These are phyloP conservation scores for Falciphora oryzae DNA, from an alignment of 2,329 filamentous ascomycete species.

Conservation along the genomic window DNA sequence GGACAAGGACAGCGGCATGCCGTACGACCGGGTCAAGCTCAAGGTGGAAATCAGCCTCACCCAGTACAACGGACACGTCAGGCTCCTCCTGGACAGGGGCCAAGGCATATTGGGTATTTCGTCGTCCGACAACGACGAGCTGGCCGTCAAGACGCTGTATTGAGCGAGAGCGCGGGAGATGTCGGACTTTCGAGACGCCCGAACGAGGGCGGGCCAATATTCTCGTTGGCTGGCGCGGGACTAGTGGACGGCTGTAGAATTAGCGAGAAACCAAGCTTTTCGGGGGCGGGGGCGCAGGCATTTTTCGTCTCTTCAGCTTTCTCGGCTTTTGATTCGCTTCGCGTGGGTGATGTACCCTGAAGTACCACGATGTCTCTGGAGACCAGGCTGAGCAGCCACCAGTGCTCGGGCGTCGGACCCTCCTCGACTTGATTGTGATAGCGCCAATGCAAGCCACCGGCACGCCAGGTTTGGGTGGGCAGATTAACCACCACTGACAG, in stretches of 20 bases:
- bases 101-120: neutral
- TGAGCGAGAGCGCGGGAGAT: neutral
- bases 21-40: conserved; percentile 12
- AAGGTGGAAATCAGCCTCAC: conserved; percentile 11
- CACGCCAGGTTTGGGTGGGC: too few species aligned
- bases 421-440: too few species aligned
- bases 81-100: neutral
- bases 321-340: neutral
- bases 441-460: too few species aligned
- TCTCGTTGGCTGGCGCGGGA: neutral
- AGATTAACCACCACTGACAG: too few species aligned
- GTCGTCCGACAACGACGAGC: neutral
- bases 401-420: too few species aligned
- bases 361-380: neutral
- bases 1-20: neutral
- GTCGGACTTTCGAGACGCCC: neutral
- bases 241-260: neutral
- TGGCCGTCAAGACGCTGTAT: neutral
- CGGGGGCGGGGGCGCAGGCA: too few species aligned
- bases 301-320: neutral
- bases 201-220: neutral
- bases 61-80: conserved; percentile 3
- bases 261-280: neutral
- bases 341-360: neutral
- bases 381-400: neutral